Evolutionary conservation across 352 stramenopile genomes (phyloP).

Genomic region (Phytophthora agathidicida): DNA sequence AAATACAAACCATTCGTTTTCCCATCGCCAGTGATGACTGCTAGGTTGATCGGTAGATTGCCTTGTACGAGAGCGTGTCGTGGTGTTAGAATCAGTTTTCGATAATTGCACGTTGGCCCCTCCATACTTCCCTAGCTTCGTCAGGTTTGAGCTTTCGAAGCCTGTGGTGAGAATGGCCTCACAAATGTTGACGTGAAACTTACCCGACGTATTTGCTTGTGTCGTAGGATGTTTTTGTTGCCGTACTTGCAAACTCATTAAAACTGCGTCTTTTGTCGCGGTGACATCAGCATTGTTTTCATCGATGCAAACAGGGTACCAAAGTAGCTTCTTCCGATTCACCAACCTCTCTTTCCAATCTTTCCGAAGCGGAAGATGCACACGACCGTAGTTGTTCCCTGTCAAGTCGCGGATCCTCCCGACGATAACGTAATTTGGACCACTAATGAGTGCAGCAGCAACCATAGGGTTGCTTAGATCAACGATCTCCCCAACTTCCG

Average conservation of each 20-base stretch:
- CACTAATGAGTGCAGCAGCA: conserved; percentile 6
- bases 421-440: conserved; percentile 17
- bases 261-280: conserved; percentile 16
- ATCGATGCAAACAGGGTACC: conserved; percentile 14
- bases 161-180: conserved; percentile 15
- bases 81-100: background rate
- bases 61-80: conserved; percentile 13
- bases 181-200: conserved; percentile 23
- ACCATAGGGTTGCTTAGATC: conserved; percentile 33
- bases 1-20: conserved; percentile 33
- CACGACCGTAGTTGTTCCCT: conserved; percentile 19
- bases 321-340: conserved; percentile 12
- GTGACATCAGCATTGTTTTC: background rate
- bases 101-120: conserved; percentile 23
- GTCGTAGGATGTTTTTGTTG: background rate
- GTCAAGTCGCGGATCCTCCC: conserved; percentile 28
- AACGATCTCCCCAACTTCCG: conserved; percentile 20
- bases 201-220: conserved; percentile 4
- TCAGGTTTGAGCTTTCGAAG: conserved; percentile 5
- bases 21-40: conserved; percentile 31
- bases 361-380: conserved; percentile 39
- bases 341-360: conserved; percentile 33
- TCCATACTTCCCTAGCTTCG: conserved; percentile 16
- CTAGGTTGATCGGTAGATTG: conserved; percentile 12
- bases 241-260: conserved; percentile 23